phyloP scores from a whole-genome alignment of 2,329 filamentous ascomycete species.

The Botrytis aclada region DNA sequence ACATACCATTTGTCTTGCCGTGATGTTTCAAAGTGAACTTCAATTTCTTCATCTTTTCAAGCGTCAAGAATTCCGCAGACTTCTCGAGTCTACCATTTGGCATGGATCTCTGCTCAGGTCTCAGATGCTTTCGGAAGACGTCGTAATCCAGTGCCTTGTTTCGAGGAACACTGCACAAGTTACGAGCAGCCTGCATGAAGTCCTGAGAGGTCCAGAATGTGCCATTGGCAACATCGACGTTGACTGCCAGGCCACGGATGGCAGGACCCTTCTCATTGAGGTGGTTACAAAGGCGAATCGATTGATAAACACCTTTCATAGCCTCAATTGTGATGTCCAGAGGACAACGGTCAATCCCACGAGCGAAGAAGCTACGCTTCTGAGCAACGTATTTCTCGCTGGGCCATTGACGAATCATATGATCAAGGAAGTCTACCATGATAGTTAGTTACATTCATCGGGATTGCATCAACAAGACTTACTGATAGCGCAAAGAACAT shows the following conservation, averaged over 20 bases:
- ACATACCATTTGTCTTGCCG: slow-evolving; percentile 42
- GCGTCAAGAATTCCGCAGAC: slow-evolving; percentile 53
- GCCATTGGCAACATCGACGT: slow-evolving; percentile 88
- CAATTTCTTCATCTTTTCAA: slow-evolving; percentile 54
- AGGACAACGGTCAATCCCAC: slow-evolving; percentile 35
- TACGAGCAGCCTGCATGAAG: slow-evolving; percentile 38
- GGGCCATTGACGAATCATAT: slow-evolving; percentile 79
- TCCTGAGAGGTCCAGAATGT: slow-evolving; percentile 69
- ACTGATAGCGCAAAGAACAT: slow-evolving; percentile 76
- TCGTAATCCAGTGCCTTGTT: slow-evolving; percentile 30
- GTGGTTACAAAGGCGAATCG: slow-evolving; percentile 68
- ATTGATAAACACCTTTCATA: slow-evolving; percentile 85
- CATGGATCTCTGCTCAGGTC: slow-evolving; percentile 22
- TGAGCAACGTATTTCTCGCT: slow-evolving; percentile 65
- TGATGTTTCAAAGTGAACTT: slow-evolving; percentile 56
- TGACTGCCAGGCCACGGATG: slow-evolving; percentile 63
- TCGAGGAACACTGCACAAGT: slow-evolving; percentile 31
- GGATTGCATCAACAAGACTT: slow-evolving; percentile 33
- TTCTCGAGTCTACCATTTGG: slow-evolving; percentile 21
- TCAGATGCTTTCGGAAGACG: slow-evolving; percentile 28
- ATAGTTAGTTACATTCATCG: slow-evolving; percentile 10
- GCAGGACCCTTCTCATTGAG: slow-evolving; percentile 39
- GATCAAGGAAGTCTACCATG: slow-evolving; percentile 72
- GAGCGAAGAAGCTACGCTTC: slow-evolving; percentile 76
- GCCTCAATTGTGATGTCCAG: slow-evolving; percentile 70